Evolutionary conservation across 352 stramenopile genomes (phyloP).

Genomic region (Pythium grandisporangium): DNA sequence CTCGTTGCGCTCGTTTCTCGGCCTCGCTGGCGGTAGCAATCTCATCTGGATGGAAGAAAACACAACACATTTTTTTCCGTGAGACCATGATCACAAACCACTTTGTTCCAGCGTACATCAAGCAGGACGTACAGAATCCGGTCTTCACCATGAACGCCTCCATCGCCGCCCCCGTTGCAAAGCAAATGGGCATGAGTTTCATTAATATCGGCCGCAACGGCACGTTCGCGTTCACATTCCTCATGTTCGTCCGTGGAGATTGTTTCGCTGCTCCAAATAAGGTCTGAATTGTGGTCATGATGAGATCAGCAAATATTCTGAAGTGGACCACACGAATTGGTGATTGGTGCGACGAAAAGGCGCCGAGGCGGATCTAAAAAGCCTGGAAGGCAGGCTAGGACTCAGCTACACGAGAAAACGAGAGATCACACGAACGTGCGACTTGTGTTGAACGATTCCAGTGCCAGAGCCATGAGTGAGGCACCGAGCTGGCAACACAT

Average conservation of each 20-base stretch:
- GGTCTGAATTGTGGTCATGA: too few species aligned
- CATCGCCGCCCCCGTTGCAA: conserved; percentile 73
- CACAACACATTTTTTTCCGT: conserved; percentile 3
- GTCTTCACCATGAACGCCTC: conserved; percentile 89
- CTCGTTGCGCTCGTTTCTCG: conserved; percentile 53
- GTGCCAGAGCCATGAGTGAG: conserved; percentile 52
- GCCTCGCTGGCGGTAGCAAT: conserved; percentile 75
- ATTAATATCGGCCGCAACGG: conserved; percentile 63
- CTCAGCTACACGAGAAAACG: too few species aligned
- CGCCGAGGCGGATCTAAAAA: too few species aligned
- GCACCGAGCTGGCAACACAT: conserved; percentile 82
- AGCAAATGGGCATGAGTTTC: conserved; percentile 81
- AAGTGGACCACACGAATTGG: too few species aligned
- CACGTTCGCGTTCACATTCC: conserved; percentile 11
- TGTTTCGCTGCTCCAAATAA: too few species aligned
- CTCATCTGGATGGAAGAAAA: conserved; percentile 41
- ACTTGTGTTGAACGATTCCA: too few species aligned
- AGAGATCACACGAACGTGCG: too few species aligned
- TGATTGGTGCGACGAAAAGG: too few species aligned
- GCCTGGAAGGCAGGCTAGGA: too few species aligned
- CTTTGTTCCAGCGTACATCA: too few species aligned
- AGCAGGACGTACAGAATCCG: conserved; percentile 64
- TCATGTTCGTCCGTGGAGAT: neutral
- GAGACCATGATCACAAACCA: neutral
- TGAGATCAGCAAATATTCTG: too few species aligned